Conservation (phyloP, 768 basidiomycete species). For the Cytidiella melzeri region DNA sequence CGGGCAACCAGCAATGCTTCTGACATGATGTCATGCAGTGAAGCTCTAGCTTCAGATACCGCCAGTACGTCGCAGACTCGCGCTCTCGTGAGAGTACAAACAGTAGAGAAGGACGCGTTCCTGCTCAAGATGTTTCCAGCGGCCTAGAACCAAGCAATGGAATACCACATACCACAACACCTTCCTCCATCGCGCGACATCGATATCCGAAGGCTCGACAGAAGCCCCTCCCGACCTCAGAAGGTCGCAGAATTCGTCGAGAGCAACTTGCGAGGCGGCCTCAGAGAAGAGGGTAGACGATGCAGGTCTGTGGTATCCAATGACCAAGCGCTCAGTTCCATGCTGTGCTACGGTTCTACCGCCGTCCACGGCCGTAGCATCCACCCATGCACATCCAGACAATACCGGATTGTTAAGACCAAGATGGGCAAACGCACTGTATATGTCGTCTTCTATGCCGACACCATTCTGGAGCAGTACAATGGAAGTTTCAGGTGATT, state of each 20-base stretch:
- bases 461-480: slow-evolving; percentile 31
- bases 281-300: not conserved
- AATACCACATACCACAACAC: slow-evolving; percentile 25
- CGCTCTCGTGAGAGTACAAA: slow-evolving; percentile 24
- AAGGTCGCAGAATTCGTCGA: slow-evolving; percentile 18
- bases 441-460: slow-evolving; percentile 25
- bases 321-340: slow-evolving; percentile 21
- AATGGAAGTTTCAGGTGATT: slow-evolving; percentile 11
- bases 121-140: slow-evolving; percentile 11
- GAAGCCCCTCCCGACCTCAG: slow-evolving; percentile 18
- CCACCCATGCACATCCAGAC: slow-evolving; percentile 31
- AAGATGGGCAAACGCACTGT: not conserved
- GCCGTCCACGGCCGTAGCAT: slow-evolving; percentile 24
- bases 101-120: slow-evolving; percentile 28
- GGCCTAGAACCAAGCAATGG: not conserved
- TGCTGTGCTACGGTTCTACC: slow-evolving; percentile 22
- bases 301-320: slow-evolving; percentile 22
- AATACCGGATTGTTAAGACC: slow-evolving; percentile 15
- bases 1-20: slow-evolving; percentile 27
- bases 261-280: not conserved
- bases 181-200: slow-evolving; percentile 25
- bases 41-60: slow-evolving; percentile 11
- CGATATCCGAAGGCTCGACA: slow-evolving; percentile 22
- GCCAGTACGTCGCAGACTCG: slow-evolving; percentile 22
- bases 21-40: slow-evolving; percentile 22